These are phyloP conservation scores for Podaxis sp. DNA, from an alignment of 768 basidiomycete species.

Conservation along the genomic window DNA sequence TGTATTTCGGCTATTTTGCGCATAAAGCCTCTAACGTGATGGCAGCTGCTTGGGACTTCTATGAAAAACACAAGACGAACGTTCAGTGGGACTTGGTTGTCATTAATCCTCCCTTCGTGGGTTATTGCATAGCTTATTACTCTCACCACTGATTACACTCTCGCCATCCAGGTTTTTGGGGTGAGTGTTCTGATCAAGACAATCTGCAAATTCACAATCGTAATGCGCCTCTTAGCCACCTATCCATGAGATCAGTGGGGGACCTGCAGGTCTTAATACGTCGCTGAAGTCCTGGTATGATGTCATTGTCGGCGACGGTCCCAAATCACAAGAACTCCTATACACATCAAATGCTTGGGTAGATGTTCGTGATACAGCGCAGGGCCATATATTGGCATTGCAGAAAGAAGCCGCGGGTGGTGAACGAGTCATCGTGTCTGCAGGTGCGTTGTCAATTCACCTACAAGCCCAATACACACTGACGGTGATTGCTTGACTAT, in stretches of 20 bases:
- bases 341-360: slow-evolving; percentile 32
- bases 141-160: background rate
- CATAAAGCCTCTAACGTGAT: background rate
- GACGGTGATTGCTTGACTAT: background rate
- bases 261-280: slow-evolving; percentile 35
- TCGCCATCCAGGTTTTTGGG: slow-evolving; percentile 28
- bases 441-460: slow-evolving; percentile 23
- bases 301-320: slow-evolving; percentile 21
- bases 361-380: slow-evolving; percentile 58
- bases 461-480: background rate
- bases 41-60: slow-evolving; percentile 43
- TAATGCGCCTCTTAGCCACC: slow-evolving; percentile 31
- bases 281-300: slow-evolving; percentile 35
- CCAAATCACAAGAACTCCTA: slow-evolving; percentile 22
- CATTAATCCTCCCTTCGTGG: slow-evolving; percentile 55
- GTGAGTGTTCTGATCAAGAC: slow-evolving; percentile 17
- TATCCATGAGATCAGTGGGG: slow-evolving; percentile 37
- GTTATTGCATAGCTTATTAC: slow-evolving; percentile 6
- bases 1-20: background rate
- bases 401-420: slow-evolving; percentile 51
- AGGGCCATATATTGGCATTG: slow-evolving; percentile 55
- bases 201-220: background rate
- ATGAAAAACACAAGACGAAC: slow-evolving; percentile 40
- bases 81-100: slow-evolving; percentile 53
- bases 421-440: slow-evolving; percentile 55